Conservation (phyloP, 179 eudicot species). For the Heliamphora pulchella region DNA sequence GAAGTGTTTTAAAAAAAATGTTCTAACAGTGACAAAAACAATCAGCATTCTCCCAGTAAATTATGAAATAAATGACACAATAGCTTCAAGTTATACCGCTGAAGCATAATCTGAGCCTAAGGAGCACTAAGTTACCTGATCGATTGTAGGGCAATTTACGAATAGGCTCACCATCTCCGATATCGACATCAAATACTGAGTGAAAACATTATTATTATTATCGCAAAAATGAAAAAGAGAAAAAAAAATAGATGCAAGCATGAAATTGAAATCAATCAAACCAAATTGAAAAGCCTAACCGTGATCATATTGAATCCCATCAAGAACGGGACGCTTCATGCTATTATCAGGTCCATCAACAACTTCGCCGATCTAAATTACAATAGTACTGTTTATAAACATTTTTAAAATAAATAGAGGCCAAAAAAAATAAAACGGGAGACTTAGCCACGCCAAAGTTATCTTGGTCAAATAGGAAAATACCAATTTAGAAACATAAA, state of each 20-base stretch:
- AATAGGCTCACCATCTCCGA: slow-evolving; percentile 91
- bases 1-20: not conserved
- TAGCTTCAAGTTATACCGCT: slow-evolving; percentile 4
- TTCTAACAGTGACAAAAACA: not conserved
- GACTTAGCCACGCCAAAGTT: not conserved
- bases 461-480: not conserved
- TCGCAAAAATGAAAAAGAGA: not conserved
- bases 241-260: not conserved
- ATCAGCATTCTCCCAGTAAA: slow-evolving; percentile 4
- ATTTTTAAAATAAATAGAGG: slow-evolving; percentile 1
- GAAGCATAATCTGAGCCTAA: not conserved
- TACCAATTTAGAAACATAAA: not conserved
- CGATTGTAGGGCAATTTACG: slow-evolving; percentile 86
- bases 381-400: not conserved
- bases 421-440: not conserved
- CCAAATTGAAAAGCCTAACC: slow-evolving; percentile 39
- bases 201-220: slow-evolving; percentile 5
- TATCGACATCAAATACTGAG: slow-evolving; percentile 90
- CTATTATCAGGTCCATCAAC: slow-evolving; percentile 90
- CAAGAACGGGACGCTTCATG: slow-evolving; percentile 54
- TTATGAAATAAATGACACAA: not conserved
- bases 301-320: slow-evolving; percentile 75
- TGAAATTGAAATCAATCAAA: not conserved
- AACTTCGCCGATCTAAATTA: slow-evolving; percentile 81
- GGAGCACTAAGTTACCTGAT: slow-evolving; percentile 48